A percentile compares a stretch with the other conserved stretches of the same genome.
Conservation (phyloP, 768 basidiomycete genomes). For the Phaeotremella skinneri region DNA sequence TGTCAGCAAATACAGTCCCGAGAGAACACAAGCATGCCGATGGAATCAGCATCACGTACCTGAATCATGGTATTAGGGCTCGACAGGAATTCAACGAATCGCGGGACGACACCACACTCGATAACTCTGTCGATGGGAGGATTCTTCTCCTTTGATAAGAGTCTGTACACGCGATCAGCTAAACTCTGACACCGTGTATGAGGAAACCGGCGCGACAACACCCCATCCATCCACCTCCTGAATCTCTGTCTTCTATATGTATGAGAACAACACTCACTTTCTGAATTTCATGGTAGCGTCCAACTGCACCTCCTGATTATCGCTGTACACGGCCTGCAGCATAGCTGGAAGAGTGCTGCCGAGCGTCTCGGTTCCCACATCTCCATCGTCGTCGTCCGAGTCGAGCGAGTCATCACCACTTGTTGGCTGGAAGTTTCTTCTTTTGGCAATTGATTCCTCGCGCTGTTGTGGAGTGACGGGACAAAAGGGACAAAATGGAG, state of each 20-base stretch:
- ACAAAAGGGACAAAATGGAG: not conserved
- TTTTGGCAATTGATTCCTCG: slow-evolving; percentile 97
- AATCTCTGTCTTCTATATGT: not conserved
- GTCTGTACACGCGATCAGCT: slow-evolving; percentile 37
- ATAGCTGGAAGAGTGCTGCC: slow-evolving; percentile 70
- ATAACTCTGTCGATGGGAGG: slow-evolving; percentile 97
- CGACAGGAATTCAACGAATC: slow-evolving; percentile 91
- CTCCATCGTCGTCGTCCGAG: slow-evolving; percentile 81
- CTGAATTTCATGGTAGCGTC: slow-evolving; percentile 98
- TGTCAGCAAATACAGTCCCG: not conserved
- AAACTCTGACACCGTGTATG: slow-evolving; percentile 10
- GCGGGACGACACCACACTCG: slow-evolving; percentile 92
- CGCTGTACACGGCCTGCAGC: slow-evolving; percentile 88
- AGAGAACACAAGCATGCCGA: no score
- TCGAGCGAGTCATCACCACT: slow-evolving; percentile 59
- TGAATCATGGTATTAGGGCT: slow-evolving; percentile 56
- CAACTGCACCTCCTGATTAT: slow-evolving; percentile 84
- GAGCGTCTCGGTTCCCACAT: slow-evolving; percentile 61
- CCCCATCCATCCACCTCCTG: not conserved
- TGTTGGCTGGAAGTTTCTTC: slow-evolving; percentile 84
- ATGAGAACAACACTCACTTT: slow-evolving; percentile 56
- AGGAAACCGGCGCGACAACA: no score
- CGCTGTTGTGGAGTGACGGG: slow-evolving; percentile 57
- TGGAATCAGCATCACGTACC: slow-evolving; percentile 48
- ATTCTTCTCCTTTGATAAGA: slow-evolving; percentile 98